phyloP scores from a whole-genome alignment of 805 yeast species.

The Pichia rugopelliculosa region DNA sequence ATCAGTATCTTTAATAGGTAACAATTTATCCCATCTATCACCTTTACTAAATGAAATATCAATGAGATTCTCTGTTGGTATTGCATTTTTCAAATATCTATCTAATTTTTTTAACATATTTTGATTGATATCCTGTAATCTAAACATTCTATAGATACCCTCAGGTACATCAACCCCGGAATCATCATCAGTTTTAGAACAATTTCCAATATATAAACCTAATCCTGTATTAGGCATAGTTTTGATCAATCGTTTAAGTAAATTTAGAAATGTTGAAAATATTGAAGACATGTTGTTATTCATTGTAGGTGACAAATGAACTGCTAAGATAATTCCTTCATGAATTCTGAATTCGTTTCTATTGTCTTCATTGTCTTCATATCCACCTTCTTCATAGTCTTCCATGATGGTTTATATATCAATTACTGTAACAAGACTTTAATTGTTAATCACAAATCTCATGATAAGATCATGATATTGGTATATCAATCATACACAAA shows the following conservation, averaged over 20 bases:
- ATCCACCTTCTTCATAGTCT: not conserved
- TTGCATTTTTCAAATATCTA: slow-evolving; percentile 39
- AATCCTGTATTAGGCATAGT: slow-evolving; percentile 62
- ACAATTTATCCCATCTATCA: slow-evolving; percentile 18
- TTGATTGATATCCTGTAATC: slow-evolving; percentile 47
- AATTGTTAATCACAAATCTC: too few species aligned
- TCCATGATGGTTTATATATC: not conserved
- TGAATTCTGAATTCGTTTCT: slow-evolving; percentile 38
- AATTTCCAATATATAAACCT: slow-evolving; percentile 62
- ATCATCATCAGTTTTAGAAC: slow-evolving; percentile 18
- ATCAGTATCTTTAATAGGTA: slow-evolving; percentile 21
- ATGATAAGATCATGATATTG: too few species aligned
- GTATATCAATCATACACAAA: too few species aligned
- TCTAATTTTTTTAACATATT: slow-evolving; percentile 49
- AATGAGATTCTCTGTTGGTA: slow-evolving; percentile 1
- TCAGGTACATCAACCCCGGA: slow-evolving; percentile 14
- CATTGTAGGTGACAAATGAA: slow-evolving; percentile 50
- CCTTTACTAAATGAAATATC: slow-evolving; percentile 3
- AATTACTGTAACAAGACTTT: not conserved
- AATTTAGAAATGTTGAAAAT: slow-evolving; percentile 48
- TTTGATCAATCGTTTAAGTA: slow-evolving; percentile 60
- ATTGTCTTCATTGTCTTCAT: not conserved
- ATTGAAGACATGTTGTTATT: slow-evolving; percentile 34
- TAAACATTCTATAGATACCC: slow-evolving; percentile 45
- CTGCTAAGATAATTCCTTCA: slow-evolving; percentile 57